Percentiles rank a stretch among this genome's conserved stretches.
phyloP scores from a whole-genome alignment of 306 rosid species.

The Citrullus amarus region DNA sequence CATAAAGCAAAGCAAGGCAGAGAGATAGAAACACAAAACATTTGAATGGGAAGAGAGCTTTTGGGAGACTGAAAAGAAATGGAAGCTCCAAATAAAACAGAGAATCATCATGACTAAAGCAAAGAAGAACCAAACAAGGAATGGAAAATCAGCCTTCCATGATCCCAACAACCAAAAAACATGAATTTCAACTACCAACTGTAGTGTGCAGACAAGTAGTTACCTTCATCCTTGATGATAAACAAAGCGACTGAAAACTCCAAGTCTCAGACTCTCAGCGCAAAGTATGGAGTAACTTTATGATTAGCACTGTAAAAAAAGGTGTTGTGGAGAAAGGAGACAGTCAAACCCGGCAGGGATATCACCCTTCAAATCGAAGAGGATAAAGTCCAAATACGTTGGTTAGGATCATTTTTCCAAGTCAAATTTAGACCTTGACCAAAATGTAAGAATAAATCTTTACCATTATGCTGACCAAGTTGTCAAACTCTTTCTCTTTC shows the following conservation, averaged over 20 bases:
- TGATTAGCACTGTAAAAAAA: background rate
- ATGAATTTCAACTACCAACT: background rate
- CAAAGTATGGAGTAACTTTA: background rate
- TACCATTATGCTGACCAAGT: constrained; percentile 5
- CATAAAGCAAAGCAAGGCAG: background rate
- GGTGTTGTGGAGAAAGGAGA: background rate
- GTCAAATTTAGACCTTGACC: constrained; percentile 9
- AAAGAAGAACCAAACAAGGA: background rate
- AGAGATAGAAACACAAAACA: background rate
- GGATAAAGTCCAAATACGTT: background rate
- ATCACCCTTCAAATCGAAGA: background rate
- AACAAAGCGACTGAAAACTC: background rate
- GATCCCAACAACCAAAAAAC: background rate
- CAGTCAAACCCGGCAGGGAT: constrained; percentile 5
- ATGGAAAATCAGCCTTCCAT: background rate
- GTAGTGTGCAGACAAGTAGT: background rate
- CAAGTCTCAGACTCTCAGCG: too few species aligned
- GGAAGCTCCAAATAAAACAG: background rate
- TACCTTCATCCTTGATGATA: background rate
- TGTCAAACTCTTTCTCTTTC: constrained; percentile 1
- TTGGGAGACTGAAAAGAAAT: background rate
- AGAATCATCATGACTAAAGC: background rate
- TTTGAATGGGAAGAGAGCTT: background rate
- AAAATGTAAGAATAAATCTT: background rate
- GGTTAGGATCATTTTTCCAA: background rate